Base-by-base conservation (phyloP, 2,329 filamentous ascomycete species). In the Monilinia laxa region DNA sequence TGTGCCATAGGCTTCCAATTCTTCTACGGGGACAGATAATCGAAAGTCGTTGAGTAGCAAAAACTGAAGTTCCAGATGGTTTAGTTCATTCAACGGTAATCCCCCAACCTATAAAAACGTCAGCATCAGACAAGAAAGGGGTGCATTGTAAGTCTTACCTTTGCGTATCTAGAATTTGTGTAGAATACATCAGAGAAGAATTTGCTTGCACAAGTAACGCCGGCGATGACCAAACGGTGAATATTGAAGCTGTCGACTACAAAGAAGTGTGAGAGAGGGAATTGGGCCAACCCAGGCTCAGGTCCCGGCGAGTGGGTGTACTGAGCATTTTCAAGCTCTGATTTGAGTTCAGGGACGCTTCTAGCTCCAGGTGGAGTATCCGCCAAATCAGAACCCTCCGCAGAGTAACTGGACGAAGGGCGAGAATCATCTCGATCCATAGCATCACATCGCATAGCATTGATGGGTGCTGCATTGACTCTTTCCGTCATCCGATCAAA, bases 181-280 rank as follows among this genome's bases (percentile, higher is more conserved):
- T 98, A 99, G 75, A 99, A 99, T 52, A 98, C 94, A 80, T 99
- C 87, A 6, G 94, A 98, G 80, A 99, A 99, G 83, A 98, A 99
- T 79, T 99, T 99, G 85, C 94, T 98, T 6, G 95, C 93, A 79
- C 95, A 98, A 3, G 95, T 99, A 55, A 99, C 95, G 47, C 94
- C 95, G 2, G 95, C 92, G 76, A 99, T 99, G 65, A 98, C 93
- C 65, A 99, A 82, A 65, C 95, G 89, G 77, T 99, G 95, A 70
- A 99, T 98, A 79, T 99, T 99, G 81, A 95, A 99, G 80, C 95
- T 98, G 80, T 99, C 95, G 14, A 98, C 95, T 52, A 98, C 94
- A 76, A 99, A 98, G 75, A 88, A 90, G 74, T 90, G 87, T 3
- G 86, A 86, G 54, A 89, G 79, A 11, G 75, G 74, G 45, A 74